phyloP scores from a whole-genome alignment of 495 filamentous ascomycete species.

The Penicillium cinerascens region DNA sequence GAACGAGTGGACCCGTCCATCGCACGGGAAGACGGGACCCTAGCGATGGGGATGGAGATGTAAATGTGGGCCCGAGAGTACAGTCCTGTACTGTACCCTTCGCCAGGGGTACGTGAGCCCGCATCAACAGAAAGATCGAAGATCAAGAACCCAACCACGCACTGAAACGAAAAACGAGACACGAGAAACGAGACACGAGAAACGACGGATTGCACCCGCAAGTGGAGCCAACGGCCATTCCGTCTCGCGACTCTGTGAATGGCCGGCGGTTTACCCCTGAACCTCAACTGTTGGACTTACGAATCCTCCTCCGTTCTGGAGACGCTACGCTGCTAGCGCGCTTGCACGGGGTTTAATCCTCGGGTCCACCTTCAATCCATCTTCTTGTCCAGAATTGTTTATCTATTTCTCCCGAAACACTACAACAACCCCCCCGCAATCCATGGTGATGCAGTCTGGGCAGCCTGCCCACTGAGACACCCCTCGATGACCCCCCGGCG shows the following conservation, averaged over 20 bases:
- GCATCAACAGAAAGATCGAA: no score
- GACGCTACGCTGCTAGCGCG: constrained; percentile 20
- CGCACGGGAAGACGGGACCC: no score
- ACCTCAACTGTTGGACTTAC: constrained; percentile 12
- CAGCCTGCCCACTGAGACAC: constrained; percentile 10
- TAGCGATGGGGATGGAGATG: no score
- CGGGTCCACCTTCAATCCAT: not conserved
- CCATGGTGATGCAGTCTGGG: constrained; percentile 7
- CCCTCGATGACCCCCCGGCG: constrained; percentile 11
- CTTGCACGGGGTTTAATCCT: not conserved
- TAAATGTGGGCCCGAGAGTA: no score
- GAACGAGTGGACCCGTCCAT: no score
- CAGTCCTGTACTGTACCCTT: no score
- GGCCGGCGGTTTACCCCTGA: constrained; percentile 10
- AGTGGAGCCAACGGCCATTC: not conserved
- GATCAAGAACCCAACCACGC: no score
- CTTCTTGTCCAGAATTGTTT: constrained; percentile 3
- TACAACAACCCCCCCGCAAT: not conserved
- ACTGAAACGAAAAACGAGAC: not conserved
- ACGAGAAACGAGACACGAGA: not conserved
- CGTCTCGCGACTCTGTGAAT: not conserved
- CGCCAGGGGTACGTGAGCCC: no score
- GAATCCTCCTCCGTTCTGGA: constrained; percentile 24
- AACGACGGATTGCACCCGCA: not conserved
- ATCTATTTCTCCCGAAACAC: not conserved